Percentiles rank a stretch among this genome's conserved stretches.
These are phyloP conservation scores for Cladosporium oxysporum DNA, from an alignment of 2,329 filamentous ascomycete species.

Conservation along the genomic window DNA sequence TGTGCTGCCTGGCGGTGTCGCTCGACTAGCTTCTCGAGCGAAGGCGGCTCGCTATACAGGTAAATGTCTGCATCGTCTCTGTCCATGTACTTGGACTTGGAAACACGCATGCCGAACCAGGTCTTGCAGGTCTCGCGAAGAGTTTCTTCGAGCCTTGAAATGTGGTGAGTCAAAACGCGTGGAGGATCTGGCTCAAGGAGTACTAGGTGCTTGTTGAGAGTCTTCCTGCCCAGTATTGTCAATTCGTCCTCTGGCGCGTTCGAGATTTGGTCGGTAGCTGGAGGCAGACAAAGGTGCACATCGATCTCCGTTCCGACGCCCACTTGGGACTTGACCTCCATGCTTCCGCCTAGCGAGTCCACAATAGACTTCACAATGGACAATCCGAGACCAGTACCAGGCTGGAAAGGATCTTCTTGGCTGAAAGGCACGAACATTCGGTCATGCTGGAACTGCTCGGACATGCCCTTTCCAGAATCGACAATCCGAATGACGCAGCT, in stretches of 20 bases:
- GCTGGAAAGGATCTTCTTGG: slow-evolving; percentile 62
- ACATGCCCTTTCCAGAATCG: slow-evolving; percentile 68
- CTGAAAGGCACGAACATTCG: slow-evolving; percentile 64
- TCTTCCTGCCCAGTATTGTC: slow-evolving; percentile 20
- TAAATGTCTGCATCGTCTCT: slow-evolving; percentile 27
- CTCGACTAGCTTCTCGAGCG: slow-evolving; percentile 25
- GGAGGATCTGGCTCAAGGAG: slow-evolving; percentile 24
- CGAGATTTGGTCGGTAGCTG: slow-evolving; percentile 19
- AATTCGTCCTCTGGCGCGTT: slow-evolving; percentile 22
- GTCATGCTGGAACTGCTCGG: slow-evolving; percentile 60
- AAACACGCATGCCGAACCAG: slow-evolving; percentile 31
- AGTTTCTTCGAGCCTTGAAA: slow-evolving; percentile 26
- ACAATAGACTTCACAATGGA: slow-evolving; percentile 64
- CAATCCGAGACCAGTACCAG: slow-evolving; percentile 65
- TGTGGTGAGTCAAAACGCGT: slow-evolving; percentile 20
- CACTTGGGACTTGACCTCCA: slow-evolving; percentile 57
- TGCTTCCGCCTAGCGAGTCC: slow-evolving; percentile 59
- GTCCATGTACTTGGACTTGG: slow-evolving; percentile 24
- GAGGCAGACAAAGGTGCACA: slow-evolving; percentile 25
- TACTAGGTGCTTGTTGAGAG: slow-evolving; percentile 26
- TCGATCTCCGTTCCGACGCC: slow-evolving; percentile 37
- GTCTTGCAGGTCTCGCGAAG: slow-evolving; percentile 25
- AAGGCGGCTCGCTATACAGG: slow-evolving; percentile 29
- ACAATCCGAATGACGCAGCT: slow-evolving; percentile 43
- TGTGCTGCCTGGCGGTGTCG: slow-evolving; percentile 19